phyloP scores from a whole-genome alignment of 192 early-diverging fungal genomes.

The Entomortierella parvispora region DNA sequence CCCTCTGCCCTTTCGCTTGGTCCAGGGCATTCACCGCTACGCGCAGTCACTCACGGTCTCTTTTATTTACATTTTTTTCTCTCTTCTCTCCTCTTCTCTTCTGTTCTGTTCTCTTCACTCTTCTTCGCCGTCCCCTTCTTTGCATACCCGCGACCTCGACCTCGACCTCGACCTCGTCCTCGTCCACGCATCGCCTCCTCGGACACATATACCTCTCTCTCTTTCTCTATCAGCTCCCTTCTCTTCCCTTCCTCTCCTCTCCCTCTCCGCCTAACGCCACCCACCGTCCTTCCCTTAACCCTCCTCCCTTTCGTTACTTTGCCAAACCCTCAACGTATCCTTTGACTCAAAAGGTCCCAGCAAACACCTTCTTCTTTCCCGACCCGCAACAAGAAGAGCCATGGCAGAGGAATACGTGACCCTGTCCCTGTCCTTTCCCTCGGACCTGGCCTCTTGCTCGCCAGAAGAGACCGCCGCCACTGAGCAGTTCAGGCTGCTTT shows the following conservation, averaged over 20 bases:
- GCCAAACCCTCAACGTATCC: no score
- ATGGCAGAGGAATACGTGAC: slow-evolving; percentile 42
- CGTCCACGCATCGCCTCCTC: no score
- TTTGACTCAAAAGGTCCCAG: no score
- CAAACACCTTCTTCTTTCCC: slow-evolving; percentile 5
- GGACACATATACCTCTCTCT: slow-evolving; percentile 1
- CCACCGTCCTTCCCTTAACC: not conserved
- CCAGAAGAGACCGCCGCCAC: slow-evolving; percentile 24
- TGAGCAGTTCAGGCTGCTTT: slow-evolving; percentile 30
- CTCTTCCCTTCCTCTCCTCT: not conserved
- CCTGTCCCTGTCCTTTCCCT: slow-evolving; percentile 50
- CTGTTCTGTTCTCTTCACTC: slow-evolving; percentile 3
- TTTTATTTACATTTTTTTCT: not conserved
- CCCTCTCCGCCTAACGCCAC: not conserved
- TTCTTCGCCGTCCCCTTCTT: not conserved
- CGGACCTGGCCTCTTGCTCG: slow-evolving; percentile 10
- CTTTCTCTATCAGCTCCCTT: not conserved
- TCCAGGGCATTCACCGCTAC: no score
- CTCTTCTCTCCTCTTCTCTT: slow-evolving; percentile 1
- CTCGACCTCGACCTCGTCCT: slow-evolving; percentile 2
- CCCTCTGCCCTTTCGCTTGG: not conserved
- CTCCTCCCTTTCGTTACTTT: not conserved
- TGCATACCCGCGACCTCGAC: not conserved
- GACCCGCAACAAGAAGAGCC: slow-evolving; percentile 11
- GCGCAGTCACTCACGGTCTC: not conserved